Evolutionary conservation across 1,139 yeast genomes (phyloP).

Genomic region (Magnusiomyces suaveolens): DNA sequence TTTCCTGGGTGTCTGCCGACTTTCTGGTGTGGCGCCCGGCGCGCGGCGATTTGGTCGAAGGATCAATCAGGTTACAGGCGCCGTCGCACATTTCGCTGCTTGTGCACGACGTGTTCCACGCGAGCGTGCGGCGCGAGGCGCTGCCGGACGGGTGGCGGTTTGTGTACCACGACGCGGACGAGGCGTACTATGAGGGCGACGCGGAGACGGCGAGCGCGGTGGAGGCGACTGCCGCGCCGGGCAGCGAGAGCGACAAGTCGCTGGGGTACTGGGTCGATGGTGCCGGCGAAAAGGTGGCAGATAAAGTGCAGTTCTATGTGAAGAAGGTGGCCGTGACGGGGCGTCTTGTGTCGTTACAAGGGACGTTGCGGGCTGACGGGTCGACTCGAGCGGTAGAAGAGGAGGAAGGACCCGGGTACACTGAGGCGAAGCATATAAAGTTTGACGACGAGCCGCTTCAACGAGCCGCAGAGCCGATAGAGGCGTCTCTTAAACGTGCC

Average conservation of each 20-base stretch:
- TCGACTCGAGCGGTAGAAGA: not conserved
- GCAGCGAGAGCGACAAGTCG: too few species aligned
- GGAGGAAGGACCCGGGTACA: too few species aligned
- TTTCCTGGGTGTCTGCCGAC: slow-evolving; percentile 79
- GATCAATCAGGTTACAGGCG: slow-evolving; percentile 82
- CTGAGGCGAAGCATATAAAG: too few species aligned
- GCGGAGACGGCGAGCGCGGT: slow-evolving; percentile 21
- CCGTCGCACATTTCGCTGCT: slow-evolving; percentile 90
- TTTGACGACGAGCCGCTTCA: too few species aligned
- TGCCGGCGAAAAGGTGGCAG: slow-evolving; percentile 63
- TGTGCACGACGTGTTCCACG: slow-evolving; percentile 89
- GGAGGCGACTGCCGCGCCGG: slow-evolving; percentile 20
- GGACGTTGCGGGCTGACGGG: slow-evolving; percentile 28
- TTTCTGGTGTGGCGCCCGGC: slow-evolving; percentile 83
- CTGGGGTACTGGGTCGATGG: slow-evolving; percentile 84
- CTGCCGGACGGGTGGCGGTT: slow-evolving; percentile 81
- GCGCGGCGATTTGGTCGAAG: slow-evolving; percentile 75
- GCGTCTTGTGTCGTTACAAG: slow-evolving; percentile 74
- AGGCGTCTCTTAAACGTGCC: too few species aligned
- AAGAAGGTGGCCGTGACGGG: slow-evolving; percentile 70
- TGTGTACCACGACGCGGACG: slow-evolving; percentile 67
- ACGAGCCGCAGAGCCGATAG: too few species aligned
- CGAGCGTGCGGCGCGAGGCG: slow-evolving; percentile 73
- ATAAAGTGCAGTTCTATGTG: slow-evolving; percentile 65
- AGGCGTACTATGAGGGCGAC: slow-evolving; percentile 22